A percentile compares a stretch with the other conserved stretches of the same genome.
These are phyloP conservation scores for Penicillium parvum DNA, from an alignment of 495 filamentous ascomycete genomes.

Conservation along the genomic window DNA sequence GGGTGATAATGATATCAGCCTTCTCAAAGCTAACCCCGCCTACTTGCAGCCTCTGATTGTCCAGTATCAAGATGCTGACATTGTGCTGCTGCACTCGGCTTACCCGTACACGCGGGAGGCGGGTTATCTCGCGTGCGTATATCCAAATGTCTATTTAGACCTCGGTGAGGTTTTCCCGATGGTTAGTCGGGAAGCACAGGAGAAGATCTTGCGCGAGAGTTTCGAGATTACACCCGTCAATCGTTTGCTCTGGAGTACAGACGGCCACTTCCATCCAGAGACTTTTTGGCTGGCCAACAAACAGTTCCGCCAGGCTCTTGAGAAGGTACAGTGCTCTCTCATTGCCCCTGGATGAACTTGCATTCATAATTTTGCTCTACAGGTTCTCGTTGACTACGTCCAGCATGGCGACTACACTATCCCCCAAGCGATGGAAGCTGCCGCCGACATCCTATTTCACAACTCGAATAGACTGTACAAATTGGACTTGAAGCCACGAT, in stretches of 20 bases:
- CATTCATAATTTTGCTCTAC: conserved; percentile 4
- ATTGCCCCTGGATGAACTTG: background rate
- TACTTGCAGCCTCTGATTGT: conserved; percentile 72
- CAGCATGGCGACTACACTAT: conserved; percentile 50
- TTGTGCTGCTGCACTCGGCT: conserved; percentile 77
- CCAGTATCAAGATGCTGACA: conserved; percentile 60
- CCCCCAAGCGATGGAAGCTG: conserved; percentile 55
- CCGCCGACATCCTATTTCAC: conserved; percentile 59
- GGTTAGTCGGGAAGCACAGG: conserved; percentile 76
- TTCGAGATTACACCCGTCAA: conserved; percentile 71
- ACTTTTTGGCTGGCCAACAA: conserved; percentile 73
- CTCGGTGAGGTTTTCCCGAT: conserved; percentile 84
- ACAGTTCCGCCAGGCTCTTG: conserved; percentile 73
- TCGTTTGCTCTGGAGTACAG: conserved; percentile 81
- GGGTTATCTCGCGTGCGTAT: conserved; percentile 75
- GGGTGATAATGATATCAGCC: conserved; percentile 75
- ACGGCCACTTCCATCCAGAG: conserved; percentile 81
- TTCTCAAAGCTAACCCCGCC: conserved; percentile 68
- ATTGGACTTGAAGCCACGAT: conserved; percentile 30
- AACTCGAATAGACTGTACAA: conserved; percentile 67
- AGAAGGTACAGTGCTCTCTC: conserved; percentile 43
- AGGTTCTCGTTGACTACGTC: conserved; percentile 63
- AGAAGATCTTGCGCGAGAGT: conserved; percentile 65
- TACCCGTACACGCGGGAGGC: conserved; percentile 84
- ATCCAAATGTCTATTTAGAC: conserved; percentile 80